Evolutionary conservation across 2,329 filamentous ascomycete genomes (phyloP).

Genomic region (Aspergillus tamarii): DNA sequence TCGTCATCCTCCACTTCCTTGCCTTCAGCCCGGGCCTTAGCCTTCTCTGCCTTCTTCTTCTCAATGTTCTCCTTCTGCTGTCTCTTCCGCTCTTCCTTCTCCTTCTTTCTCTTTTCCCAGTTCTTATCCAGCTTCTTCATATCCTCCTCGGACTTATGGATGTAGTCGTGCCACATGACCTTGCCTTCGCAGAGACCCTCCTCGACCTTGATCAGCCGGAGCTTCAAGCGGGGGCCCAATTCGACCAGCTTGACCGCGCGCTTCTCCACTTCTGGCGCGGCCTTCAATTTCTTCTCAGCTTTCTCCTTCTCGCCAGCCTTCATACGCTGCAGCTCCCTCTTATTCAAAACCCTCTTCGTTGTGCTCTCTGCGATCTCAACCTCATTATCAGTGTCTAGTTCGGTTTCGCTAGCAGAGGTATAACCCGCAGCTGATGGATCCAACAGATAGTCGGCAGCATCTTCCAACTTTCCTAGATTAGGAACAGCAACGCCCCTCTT

Average conservation of each 20-base stretch:
- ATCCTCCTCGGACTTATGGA: conserved; percentile 81
- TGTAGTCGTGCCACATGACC: conserved; percentile 96
- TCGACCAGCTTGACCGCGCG: conserved; percentile 90
- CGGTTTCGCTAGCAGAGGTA: conserved; percentile 88
- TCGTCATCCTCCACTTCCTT: conserved; percentile 48
- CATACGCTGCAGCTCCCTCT: conserved; percentile 53
- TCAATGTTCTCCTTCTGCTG: conserved; percentile 90
- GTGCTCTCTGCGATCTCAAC: conserved; percentile 74
- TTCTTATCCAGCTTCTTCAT: conserved; percentile 76
- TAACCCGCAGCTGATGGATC: conserved; percentile 80
- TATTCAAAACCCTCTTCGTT: conserved; percentile 57
- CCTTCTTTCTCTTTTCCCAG: conserved; percentile 76
- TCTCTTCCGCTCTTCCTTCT: conserved; percentile 80
- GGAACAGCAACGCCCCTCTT: conserved; percentile 72
- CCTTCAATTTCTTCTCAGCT: conserved; percentile 46
- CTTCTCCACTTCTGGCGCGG: conserved; percentile 67
- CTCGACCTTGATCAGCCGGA: conserved; percentile 93
- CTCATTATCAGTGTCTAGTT: conserved; percentile 91
- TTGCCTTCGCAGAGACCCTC: conserved; percentile 88
- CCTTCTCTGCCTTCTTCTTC: conserved; percentile 72
- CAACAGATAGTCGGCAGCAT: conserved; percentile 93
- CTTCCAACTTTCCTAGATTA: conserved; percentile 86
- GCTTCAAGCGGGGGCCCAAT: conserved; percentile 83
- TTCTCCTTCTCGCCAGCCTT: conserved; percentile 48
- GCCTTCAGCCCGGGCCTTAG: conserved; percentile 48